Percentiles rank a stretch among this genome's conserved stretches.
phyloP scores from a whole-genome alignment of 2,329 filamentous ascomycete species.

The Botrytis fabae region DNA sequence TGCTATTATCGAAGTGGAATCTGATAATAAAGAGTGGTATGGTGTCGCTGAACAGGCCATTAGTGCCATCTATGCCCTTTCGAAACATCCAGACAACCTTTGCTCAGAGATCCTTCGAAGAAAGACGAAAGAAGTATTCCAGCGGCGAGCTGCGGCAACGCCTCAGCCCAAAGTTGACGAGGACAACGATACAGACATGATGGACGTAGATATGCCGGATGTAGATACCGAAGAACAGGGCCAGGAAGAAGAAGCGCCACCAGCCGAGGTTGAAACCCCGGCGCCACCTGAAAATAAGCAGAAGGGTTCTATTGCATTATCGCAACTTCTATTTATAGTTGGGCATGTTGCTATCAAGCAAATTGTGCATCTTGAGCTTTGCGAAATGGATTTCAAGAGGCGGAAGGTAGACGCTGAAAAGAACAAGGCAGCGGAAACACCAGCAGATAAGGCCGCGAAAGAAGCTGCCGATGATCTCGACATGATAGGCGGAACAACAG shows the following conservation, averaged over 20 bases:
- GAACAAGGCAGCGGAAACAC: conserved; percentile 48
- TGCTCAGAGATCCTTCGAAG: conserved; percentile 88
- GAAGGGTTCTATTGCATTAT: conserved; percentile 73
- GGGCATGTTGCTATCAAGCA: conserved; percentile 98
- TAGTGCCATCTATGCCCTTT: conserved; percentile 89
- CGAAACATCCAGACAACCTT: conserved; percentile 89
- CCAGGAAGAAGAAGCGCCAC: conserved; percentile 29
- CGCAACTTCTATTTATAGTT: conserved; percentile 90
- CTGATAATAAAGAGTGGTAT: conserved; percentile 93
- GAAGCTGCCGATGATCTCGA: conserved; percentile 87
- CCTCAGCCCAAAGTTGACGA: conserved; percentile 1
- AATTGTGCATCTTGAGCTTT: conserved; percentile 96
- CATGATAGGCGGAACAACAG: conserved; percentile 92
- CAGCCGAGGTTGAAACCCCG: conserved; percentile 16
- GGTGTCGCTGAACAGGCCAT: conserved; percentile 96
- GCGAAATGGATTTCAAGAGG: conserved; percentile 95
- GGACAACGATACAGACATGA: conserved; percentile 37
- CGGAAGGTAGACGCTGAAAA: conserved; percentile 90
- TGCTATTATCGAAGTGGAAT: conserved; percentile 79
- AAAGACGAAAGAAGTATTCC: conserved; percentile 82
- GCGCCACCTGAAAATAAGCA: conserved; percentile 48
- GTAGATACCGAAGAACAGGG: conserved; percentile 33
- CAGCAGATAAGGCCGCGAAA: conserved; percentile 55
- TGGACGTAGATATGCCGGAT: conserved; percentile 30
- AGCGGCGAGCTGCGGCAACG: conserved; percentile 33